These are phyloP conservation scores for Penicillium psychrofluorescens DNA, from an alignment of 495 filamentous ascomycete genomes.

Conservation along the genomic window DNA sequence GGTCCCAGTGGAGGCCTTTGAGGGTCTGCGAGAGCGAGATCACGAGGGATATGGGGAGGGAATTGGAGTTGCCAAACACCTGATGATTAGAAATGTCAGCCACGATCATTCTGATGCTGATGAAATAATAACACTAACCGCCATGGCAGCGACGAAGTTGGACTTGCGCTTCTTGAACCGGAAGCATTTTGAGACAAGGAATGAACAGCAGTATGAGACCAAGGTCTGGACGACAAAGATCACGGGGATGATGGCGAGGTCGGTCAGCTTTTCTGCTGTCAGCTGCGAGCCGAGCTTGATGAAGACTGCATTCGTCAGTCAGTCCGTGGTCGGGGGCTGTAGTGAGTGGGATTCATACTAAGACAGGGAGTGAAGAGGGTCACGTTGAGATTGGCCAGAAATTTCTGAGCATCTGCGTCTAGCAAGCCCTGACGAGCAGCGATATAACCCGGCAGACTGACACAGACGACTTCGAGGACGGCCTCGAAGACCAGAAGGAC, in stretches of 20 bases:
- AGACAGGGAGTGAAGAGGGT: conserved; percentile 93
- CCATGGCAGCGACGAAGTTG: conserved; percentile 96
- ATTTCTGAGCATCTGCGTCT: conserved; percentile 89
- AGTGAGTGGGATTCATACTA: conserved; percentile 51
- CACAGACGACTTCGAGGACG: conserved; percentile 91
- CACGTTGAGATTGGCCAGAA: conserved; percentile 91
- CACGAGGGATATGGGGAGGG: conserved; percentile 92
- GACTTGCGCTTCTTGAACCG: conserved; percentile 74
- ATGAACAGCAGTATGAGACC: conserved; percentile 73
- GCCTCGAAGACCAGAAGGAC: conserved; percentile 90
- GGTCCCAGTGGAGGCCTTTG: conserved; percentile 87
- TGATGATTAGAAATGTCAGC: conserved; percentile 17
- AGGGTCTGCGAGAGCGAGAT: conserved; percentile 89
- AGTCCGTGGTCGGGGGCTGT: background rate
- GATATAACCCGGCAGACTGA: conserved; percentile 91
- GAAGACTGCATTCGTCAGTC: conserved; percentile 59
- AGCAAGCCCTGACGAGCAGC: conserved; percentile 86
- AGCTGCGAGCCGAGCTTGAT: conserved; percentile 96
- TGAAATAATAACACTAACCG: conserved; percentile 41
- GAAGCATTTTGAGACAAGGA: conserved; percentile 61
- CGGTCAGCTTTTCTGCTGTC: conserved; percentile 78
- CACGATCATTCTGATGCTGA: background rate
- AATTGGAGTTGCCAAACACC: conserved; percentile 98
- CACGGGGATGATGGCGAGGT: conserved; percentile 85
- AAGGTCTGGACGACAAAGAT: conserved; percentile 85